phyloP scores from a whole-genome alignment of 257 asterid genomes.

The Dorcoceras hygrometricum region DNA sequence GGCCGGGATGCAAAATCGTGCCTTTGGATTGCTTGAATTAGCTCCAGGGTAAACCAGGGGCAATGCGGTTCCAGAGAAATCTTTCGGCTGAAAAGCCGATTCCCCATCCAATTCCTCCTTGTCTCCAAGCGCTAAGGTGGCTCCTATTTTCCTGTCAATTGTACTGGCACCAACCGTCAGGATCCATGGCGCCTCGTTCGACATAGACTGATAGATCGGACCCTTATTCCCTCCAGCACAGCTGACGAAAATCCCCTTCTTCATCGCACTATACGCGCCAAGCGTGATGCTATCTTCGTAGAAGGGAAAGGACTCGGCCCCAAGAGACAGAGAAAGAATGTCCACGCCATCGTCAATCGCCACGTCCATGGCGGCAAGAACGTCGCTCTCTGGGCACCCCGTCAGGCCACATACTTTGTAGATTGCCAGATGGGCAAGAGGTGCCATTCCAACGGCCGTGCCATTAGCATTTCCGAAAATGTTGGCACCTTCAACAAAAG shows the following conservation, averaged over 20 bases:
- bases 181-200: constrained; percentile 49
- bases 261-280: constrained; percentile 41
- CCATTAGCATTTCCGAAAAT: constrained; percentile 44
- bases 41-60: constrained; percentile 34
- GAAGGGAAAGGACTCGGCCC: constrained; percentile 28
- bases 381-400: constrained; percentile 26
- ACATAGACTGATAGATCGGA: constrained; percentile 25
- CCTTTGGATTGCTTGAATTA: constrained; percentile 21
- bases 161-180: constrained; percentile 46
- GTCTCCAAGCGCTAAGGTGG: constrained; percentile 26
- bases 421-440: constrained; percentile 40
- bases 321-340: constrained; percentile 38
- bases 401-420: constrained; percentile 33
- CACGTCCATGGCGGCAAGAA: constrained; percentile 44
- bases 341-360: constrained; percentile 43
- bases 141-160: constrained; percentile 32
- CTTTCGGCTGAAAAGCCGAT: constrained; percentile 32
- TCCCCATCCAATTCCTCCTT: constrained; percentile 24
- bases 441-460: constrained; percentile 45
- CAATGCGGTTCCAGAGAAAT: constrained; percentile 18
- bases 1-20: constrained; percentile 29
- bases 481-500: constrained; percentile 31
- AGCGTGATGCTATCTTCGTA: constrained; percentile 33
- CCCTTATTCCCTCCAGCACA: constrained; percentile 38
- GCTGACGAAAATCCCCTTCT: constrained; percentile 44